Evolutionary conservation across 1,284 basidiomycete genomes (phyloP).

Genomic region (Volvariella volvacea): DNA sequence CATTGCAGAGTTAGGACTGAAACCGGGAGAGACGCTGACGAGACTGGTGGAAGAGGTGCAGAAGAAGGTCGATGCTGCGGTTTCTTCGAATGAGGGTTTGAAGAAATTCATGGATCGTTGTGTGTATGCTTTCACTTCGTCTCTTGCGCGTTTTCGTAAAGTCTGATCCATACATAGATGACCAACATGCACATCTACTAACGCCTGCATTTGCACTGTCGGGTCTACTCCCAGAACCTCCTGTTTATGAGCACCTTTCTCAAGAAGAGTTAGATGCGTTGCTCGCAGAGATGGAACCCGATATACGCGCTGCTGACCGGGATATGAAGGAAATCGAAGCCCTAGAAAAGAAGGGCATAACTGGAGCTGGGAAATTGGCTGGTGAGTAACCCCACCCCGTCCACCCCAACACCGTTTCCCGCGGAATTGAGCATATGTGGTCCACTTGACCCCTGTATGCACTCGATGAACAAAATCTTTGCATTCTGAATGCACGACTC

Average conservation of each 20-base stretch:
- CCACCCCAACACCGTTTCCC: too few species aligned
- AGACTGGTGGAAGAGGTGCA: conserved; percentile 57
- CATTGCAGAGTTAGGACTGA: conserved; percentile 16
- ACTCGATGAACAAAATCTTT: too few species aligned
- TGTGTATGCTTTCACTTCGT: conserved; percentile 26
- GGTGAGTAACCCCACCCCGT: conserved; percentile 26
- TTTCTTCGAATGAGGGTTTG: conserved; percentile 63
- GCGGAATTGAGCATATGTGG: too few species aligned
- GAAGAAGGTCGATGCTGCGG: conserved; percentile 42
- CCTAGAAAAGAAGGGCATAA: conserved; percentile 62
- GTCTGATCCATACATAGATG: conserved; percentile 37
- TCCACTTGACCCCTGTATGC: too few species aligned
- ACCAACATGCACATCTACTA: conserved; percentile 65
- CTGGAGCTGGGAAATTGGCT: conserved; percentile 61
- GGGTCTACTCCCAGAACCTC: conserved; percentile 42
- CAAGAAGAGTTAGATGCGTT: conserved; percentile 62
- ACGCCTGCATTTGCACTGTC: conserved; percentile 69
- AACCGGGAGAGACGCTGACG: conserved; percentile 46
- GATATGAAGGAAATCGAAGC: conserved; percentile 71
- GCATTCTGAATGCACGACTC: too few species aligned
- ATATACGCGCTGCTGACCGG: conserved; percentile 71
- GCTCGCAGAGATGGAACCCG: conserved; percentile 70
- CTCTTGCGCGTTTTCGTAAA: neutral
- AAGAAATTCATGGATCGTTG: conserved; percentile 69
- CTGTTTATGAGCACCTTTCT: conserved; percentile 58